These are phyloP conservation scores for Poterioochromonas sp. DNA, from an alignment of 352 stramenopile species.

Conservation along the genomic window DNA sequence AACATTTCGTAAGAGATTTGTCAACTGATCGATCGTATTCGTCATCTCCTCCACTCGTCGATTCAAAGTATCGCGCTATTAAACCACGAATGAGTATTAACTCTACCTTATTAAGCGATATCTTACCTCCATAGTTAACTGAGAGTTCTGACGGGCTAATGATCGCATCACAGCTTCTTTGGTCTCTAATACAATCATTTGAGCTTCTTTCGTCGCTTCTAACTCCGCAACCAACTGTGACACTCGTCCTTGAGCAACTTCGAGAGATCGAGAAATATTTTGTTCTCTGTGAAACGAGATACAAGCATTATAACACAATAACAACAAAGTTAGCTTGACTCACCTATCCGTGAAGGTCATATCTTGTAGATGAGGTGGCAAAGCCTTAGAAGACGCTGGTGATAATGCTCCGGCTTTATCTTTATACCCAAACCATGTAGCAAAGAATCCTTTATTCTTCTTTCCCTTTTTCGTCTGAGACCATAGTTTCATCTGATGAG, in stretches of 20 bases:
- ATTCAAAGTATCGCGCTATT: not conserved
- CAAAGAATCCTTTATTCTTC: no score
- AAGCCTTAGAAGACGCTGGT: no score
- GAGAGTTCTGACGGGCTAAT: not conserved
- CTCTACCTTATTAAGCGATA: not conserved
- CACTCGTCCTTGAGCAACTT: not conserved
- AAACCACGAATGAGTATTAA: not conserved
- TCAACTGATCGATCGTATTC: not conserved
- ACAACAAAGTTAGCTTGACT: no score
- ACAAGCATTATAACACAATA: not conserved
- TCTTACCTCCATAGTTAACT: constrained; percentile 7
- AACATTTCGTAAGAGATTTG: not conserved
- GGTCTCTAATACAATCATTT: constrained; percentile 31
- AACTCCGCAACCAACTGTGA: not conserved
- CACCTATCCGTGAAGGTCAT: no score
- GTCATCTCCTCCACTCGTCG: not conserved
- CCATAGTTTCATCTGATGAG: no score
- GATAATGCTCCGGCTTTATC: no score
- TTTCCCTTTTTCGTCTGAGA: no score
- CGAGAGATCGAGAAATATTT: not conserved
- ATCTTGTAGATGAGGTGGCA: no score
- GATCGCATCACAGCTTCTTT: constrained; percentile 27
- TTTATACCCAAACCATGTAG: no score
- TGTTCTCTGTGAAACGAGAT: not conserved
- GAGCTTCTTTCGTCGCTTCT: constrained; percentile 2